Evolutionary conservation across 768 basidiomycete species (phyloP).

Genomic region (Psilocybe subaeruginosa): DNA sequence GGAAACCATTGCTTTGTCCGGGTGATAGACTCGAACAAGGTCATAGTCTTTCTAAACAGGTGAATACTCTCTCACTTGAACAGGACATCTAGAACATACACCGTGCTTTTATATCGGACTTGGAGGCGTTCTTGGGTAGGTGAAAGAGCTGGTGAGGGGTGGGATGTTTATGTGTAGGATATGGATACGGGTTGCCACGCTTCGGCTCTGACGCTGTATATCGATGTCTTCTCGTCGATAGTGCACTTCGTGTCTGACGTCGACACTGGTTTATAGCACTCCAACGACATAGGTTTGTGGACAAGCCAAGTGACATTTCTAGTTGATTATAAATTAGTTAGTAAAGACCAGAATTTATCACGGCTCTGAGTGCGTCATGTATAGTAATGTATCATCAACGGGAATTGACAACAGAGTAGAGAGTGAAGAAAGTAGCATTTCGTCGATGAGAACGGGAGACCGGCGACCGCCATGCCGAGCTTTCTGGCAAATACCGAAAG

Average conservation of each 20-base stretch:
- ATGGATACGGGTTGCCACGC: conserved; percentile 42
- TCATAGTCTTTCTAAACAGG: conserved; percentile 62
- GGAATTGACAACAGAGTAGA: no score
- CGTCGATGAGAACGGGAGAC: not conserved
- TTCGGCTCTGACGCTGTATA: conserved; percentile 2
- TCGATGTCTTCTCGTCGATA: not conserved
- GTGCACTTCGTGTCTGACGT: not conserved
- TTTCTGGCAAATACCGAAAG: no score
- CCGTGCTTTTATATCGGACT: conserved; percentile 57
- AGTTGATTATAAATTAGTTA: not conserved
- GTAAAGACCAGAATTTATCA: not conserved
- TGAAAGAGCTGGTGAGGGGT: conserved; percentile 70
- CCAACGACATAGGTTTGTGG: not conserved
- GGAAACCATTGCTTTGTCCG: conserved; percentile 55
- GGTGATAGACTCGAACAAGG: conserved; percentile 80
- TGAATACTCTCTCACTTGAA: not conserved
- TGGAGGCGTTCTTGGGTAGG: conserved; percentile 52
- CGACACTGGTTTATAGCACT: not conserved
- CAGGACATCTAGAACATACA: conserved; percentile 39
- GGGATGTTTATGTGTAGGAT: conserved; percentile 50
- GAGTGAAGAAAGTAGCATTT: not conserved
- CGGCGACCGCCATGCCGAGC: not conserved
- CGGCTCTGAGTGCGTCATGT: not conserved
- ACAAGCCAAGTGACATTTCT: not conserved
- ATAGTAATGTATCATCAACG: not conserved